A percentile compares a stretch with the other conserved stretches of the same genome.
phyloP scores from a whole-genome alignment of 2,329 filamentous ascomycete genomes.

The Tolypocladium paradoxum region DNA sequence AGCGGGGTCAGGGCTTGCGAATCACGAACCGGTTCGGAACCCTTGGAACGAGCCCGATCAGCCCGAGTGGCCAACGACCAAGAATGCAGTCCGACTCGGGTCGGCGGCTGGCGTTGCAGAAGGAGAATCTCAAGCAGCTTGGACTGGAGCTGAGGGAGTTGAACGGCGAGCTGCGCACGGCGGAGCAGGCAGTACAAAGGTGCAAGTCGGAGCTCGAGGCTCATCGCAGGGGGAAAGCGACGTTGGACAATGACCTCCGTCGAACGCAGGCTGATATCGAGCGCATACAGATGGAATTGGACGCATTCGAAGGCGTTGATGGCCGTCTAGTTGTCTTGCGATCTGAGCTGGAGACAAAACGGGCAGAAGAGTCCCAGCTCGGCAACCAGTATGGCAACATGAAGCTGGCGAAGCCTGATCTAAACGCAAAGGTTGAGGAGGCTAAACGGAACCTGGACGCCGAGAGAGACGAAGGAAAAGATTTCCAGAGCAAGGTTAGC shows the following conservation, averaged over 20 bases:
- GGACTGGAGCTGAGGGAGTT: conserved; percentile 42
- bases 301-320: conserved; percentile 57
- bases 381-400: conserved; percentile 46
- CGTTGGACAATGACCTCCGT: conserved; percentile 45
- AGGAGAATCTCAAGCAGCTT: conserved; percentile 41
- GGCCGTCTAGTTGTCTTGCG: conserved; percentile 51
- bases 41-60: conserved; percentile 30
- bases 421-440: conserved; percentile 31
- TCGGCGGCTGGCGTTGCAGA: conserved; percentile 47
- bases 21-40: conserved; percentile 34
- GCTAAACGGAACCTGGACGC: conserved; percentile 25
- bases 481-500: conserved; percentile 34
- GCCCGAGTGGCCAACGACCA: conserved; percentile 39
- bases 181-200: conserved; percentile 36
- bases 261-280: conserved; percentile 48
- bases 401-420: conserved; percentile 34
- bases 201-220: conserved; percentile 36
- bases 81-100: conserved; percentile 75
- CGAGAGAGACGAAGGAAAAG: conserved; percentile 22
- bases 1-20: conserved; percentile 47
- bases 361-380: conserved; percentile 35
- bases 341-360: conserved; percentile 43
- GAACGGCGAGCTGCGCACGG: conserved; percentile 33
- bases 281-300: conserved; percentile 44
- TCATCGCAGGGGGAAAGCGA: conserved; percentile 21